These are phyloP conservation scores for Plasmodium chabaudi DNA, from an alignment of 169 alveolate genomes.

Conservation along the genomic window DNA sequence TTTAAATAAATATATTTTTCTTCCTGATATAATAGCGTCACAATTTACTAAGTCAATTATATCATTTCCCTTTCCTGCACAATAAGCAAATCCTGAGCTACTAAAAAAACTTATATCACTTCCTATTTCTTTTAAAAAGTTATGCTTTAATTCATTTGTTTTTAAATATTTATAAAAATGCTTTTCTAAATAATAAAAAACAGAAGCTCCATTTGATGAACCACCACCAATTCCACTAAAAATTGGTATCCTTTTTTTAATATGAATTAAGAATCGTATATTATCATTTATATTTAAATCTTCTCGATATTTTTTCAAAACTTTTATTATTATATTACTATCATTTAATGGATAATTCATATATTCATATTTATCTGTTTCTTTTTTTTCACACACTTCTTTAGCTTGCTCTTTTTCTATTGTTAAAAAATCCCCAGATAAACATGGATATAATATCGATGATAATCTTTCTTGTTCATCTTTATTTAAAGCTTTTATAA, in stretches of 20 bases:
- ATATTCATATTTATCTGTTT: conserved; percentile 3
- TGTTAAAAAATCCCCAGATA: conserved; percentile 55
- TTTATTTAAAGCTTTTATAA: conserved; percentile 34
- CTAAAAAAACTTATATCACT: conserved; percentile 82
- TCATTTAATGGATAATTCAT: conserved; percentile 60
- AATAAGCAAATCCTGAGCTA: conserved; percentile 73
- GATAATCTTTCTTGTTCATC: conserved; percentile 38
- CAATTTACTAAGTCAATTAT: conserved; percentile 26
- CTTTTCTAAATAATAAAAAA: conserved; percentile 74
- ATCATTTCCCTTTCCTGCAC: conserved; percentile 63
- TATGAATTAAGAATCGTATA: conserved; percentile 78
- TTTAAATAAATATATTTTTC: conserved; percentile 53
- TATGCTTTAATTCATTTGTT: conserved; percentile 18
- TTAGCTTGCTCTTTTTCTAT: not conserved
- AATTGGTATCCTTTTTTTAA: conserved; percentile 77
- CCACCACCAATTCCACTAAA: conserved; percentile 89
- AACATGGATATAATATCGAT: conserved; percentile 31
- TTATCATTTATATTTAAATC: conserved; percentile 36
- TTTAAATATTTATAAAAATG: conserved; percentile 34
- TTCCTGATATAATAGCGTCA: conserved; percentile 19
- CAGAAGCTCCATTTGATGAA: conserved; percentile 83
- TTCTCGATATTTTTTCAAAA: conserved; percentile 66
- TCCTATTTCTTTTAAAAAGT: conserved; percentile 75
- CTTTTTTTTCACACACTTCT: not conserved
- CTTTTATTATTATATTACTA: conserved; percentile 57